A percentile compares a stretch with the other conserved stretches of the same genome.
These are phyloP conservation scores for Acacia concinna DNA, from an alignment of 331 rosid species.

Conservation along the genomic window DNA sequence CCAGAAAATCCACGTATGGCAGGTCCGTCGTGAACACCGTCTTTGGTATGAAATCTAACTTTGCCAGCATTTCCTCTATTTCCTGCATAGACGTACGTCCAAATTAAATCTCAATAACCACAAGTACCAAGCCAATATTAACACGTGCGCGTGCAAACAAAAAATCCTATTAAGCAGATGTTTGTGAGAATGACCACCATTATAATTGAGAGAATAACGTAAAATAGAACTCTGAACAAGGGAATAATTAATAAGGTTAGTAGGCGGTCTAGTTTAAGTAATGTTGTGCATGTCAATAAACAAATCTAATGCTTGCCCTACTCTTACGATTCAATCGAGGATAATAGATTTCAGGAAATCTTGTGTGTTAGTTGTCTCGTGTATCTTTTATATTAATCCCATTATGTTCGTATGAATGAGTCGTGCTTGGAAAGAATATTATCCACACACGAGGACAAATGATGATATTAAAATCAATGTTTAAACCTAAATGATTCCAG, in stretches of 20 bases:
- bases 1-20: conserved; percentile 86
- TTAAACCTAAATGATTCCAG: not conserved
- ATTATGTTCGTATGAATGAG: conserved; percentile 17
- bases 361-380: conserved; percentile 61
- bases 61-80: conserved; percentile 51
- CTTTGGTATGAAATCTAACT: conserved; percentile 61
- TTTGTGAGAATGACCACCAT: conserved; percentile 34
- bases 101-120: not conserved
- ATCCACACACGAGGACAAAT: not conserved
- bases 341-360: conserved; percentile 73
- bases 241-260: conserved; percentile 40
- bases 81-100: conserved; percentile 46
- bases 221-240: not conserved
- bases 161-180: conserved; percentile 35
- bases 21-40: conserved; percentile 84
- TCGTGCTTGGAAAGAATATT: not conserved
- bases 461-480: not conserved
- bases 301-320: conserved; percentile 33
- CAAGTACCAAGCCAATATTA: not conserved
- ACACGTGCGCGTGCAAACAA: conserved; percentile 15
- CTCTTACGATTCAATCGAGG: conserved; percentile 43
- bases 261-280: conserved; percentile 43
- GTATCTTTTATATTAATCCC: conserved; percentile 31
- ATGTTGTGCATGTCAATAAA: conserved; percentile 7
- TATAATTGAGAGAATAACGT: too few relatives aligned